Base-by-base conservation (phyloP, 1,139 yeast species). In the Waltiozyma sp. region DNA sequence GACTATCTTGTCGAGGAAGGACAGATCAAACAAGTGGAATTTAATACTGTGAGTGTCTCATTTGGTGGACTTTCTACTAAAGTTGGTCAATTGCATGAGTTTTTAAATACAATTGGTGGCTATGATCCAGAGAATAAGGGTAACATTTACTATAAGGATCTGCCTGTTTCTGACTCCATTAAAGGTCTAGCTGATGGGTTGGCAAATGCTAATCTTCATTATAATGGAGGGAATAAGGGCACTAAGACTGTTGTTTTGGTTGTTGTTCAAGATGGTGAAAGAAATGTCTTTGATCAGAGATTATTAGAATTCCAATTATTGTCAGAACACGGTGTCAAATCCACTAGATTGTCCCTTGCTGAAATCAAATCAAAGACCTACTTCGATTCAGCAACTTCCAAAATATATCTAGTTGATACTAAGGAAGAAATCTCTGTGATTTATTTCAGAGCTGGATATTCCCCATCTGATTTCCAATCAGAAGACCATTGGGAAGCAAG, bases 41-140 rank as follows among this genome's bases (percentile, higher is more conserved):
- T 89, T 66, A 91, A 91, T 62, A 88, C 98, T 1, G 89, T 91
- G 3, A 83, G 96, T 55, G 95, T 91, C 2, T 88, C 97, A 1
- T 91, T 91, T 68, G 96, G 95, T 19, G 96, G 95, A 0, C 69
- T 91, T 43, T 82, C 96, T 1, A 63, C 87, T 14, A 83, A 81
- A 57, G 89, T 87, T 19, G 85, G 94, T 19, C 70, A 75, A 53
- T 66, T 86, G 47, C 98, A 91, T 61, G 64, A 71, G 34, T 85
- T 71, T 53, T 64, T 82, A 56, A 81, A 82, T 55, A 59, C 64
- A 7, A 58, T 68, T 11, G 88, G 87, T 5, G 61, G 61, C 14
- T 83, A 81, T 53, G 70, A 69, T 42, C 49, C 56, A 14, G 50
- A 56, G 19, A 35, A 65, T 37, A 66, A 68, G 3, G 57, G 59